phyloP scores from a whole-genome alignment of 75 land plant species.

The Sequoiadendron giganteum region DNA sequence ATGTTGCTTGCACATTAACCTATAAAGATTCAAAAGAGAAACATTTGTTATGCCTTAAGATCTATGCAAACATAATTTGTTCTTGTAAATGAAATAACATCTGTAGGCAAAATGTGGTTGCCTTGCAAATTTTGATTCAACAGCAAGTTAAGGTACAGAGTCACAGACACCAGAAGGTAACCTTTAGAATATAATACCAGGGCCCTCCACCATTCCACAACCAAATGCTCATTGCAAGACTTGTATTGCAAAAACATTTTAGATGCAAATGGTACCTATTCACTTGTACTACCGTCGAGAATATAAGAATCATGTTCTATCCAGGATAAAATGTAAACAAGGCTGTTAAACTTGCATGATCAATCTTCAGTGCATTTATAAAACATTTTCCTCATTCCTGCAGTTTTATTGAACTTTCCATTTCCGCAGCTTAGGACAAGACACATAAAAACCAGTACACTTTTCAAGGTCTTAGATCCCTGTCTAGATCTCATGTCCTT shows the following conservation, averaged over 20 bases:
- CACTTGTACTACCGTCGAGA: no score
- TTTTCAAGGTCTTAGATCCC: background rate
- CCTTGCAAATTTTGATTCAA: background rate
- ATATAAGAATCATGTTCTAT: background rate
- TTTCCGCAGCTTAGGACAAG: background rate
- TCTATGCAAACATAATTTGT: no score
- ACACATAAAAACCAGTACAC: background rate
- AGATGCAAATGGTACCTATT: background rate
- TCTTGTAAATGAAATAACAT: background rate
- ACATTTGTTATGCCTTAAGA: background rate
- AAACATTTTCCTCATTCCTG: background rate
- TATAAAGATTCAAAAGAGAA: background rate
- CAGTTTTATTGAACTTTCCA: background rate
- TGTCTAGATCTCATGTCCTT: background rate
- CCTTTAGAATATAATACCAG: no score
- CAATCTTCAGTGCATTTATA: background rate
- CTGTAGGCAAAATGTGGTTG: background rate
- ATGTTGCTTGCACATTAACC: background rate
- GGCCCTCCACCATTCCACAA: no score
- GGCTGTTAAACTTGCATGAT: background rate
- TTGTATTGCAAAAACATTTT: background rate
- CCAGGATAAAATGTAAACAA: background rate
- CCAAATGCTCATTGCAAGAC: no score
- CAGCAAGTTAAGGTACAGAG: background rate
- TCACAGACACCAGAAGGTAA: background rate